Percentiles rank a stretch among this genome's conserved stretches.
Evolutionary conservation across 2,329 filamentous ascomycete genomes (phyloP).

Genomic region (Pseudogymnoascus sp.): DNA sequence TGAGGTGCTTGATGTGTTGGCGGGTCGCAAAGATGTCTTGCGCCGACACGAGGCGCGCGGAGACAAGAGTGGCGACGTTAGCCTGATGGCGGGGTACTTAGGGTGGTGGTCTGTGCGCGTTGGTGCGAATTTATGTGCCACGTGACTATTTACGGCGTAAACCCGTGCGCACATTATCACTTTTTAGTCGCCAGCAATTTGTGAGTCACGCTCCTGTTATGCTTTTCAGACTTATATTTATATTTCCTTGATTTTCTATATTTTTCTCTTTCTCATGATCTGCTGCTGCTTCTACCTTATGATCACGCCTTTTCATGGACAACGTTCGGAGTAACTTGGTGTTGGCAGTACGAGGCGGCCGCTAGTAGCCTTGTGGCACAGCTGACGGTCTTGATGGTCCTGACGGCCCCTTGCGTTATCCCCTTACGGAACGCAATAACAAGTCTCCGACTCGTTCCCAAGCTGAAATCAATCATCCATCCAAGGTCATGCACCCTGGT

Average conservation of each 20-base stretch:
- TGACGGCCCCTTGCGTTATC: slow-evolving; percentile 1
- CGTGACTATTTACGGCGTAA: background rate
- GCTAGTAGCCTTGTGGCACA: slow-evolving; percentile 2
- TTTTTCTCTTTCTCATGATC: background rate
- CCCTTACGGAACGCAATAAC: slow-evolving; percentile 6
- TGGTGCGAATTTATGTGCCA: background rate
- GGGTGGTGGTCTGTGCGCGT: slow-evolving; percentile 5
- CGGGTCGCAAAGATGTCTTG: slow-evolving; percentile 7
- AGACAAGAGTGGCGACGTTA: slow-evolving; percentile 1
- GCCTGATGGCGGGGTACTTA: slow-evolving; percentile 7
- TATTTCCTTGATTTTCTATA: background rate
- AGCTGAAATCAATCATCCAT: background rate
- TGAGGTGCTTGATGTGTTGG: slow-evolving; percentile 2
- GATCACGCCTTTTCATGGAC: background rate
- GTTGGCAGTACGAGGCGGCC: background rate
- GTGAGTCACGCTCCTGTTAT: background rate
- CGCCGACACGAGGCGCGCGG: background rate
- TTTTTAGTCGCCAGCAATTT: background rate
- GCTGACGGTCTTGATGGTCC: background rate
- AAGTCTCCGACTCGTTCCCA: background rate
- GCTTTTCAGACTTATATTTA: background rate
- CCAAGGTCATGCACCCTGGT: slow-evolving; percentile 6
- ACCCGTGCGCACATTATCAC: background rate
- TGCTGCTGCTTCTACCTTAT: background rate
- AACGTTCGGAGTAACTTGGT: background rate